Base-by-base conservation (phyloP, 83 land plant genomes). In the Isoetes engelmannii region DNA sequence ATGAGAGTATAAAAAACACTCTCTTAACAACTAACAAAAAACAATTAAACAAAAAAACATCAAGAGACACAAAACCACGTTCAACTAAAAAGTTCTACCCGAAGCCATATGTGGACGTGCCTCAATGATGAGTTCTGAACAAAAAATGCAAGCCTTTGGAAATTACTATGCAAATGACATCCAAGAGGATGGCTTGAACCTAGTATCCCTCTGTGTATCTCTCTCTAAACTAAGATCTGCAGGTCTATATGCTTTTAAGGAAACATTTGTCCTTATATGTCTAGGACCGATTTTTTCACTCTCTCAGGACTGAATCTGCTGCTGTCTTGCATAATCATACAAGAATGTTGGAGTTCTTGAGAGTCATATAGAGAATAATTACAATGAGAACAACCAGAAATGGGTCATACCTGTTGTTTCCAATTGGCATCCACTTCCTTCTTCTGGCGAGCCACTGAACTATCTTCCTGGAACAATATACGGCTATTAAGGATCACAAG, bases 371-470 rank as follows among this genome's bases (percentile, higher is more conserved):
- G 66, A 72, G 15, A 28, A 7, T 4, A 43, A 37, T 60, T 48
- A 57, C 55, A 60, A 28, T 46, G 37, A 59, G 8, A 8, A 17
- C 8, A 50, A 50, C 10, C 8, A 50, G 53, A 50, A 50, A 50
- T 8, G 13, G 20, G 20, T 4, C 21, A n/a, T 72, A 92, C 97
- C 91, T 92, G 96, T 61, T 85, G 67, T 69, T 89, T 93, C 96
- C 95, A 93, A 37, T 75, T 77, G 8, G 86, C 79, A 63, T 92
- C 98, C 0, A 80, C 80, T 59, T 89, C 94, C 83, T 92, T 89
- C 89, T 85, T 89, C 67, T 87, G 92, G 5, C 83, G 79, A 65
- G 85, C 83, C 5, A 73, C 55, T 5, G 73, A 61, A 13, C 82
- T 77, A 67, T 89, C 98, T 69, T 92, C 98, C 92, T 92, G 45